Base-by-base conservation (phyloP, 305 asterid species). In the Fraxinus ornus region DNA sequence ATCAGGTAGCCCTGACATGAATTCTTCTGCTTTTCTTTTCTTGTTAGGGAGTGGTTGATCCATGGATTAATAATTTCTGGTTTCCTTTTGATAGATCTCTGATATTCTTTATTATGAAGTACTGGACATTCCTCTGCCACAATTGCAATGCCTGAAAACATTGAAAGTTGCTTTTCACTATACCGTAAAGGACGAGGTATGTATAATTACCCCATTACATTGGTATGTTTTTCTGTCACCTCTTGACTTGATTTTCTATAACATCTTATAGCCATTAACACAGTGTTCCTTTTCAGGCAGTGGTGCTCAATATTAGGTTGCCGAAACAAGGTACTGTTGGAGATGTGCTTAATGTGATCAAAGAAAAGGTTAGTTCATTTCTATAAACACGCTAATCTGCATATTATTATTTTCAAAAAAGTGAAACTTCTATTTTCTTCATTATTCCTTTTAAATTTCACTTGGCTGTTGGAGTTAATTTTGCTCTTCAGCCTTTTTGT, bases 301-400 rank as follows among this genome's bases (percentile, higher is more conserved):
- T 80, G 28, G 82, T 83, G 83, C 86, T 86, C 85, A 81, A 82
- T 87, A 80, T 90, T 76, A 90, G 91, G 83, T 81, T 85, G 84
- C 89, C 88, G 24, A 87, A 86, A 80, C 89, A 88, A 83, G 84
- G 90, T 84, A 87, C 87, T 33, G 86, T 90, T 75, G 84, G 87
- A 52, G 91, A 90, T 82, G 77, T 90, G 36, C 91, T 90, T 80
- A 71, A 83, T 83, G 89, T 93, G 83, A 93, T 95, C 55, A 95
- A 95, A 91, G 89, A 95, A 71, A 93, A 94, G 99, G 99, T 93
- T 83, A 82, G 86, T 49, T 57, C 22, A 26, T 26, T 66, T n/a
- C 35, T 24, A 35, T 3, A 78, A 44, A 78, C 76, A 73, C 68
- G 77, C 72, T 77, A 78, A 71, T 47, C 75, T 33, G 19, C 57